A percentile compares a stretch with the other conserved stretches of the same genome.
phyloP scores from a whole-genome alignment of 2,329 filamentous ascomycete species.

The Stemphylium beticola region DNA sequence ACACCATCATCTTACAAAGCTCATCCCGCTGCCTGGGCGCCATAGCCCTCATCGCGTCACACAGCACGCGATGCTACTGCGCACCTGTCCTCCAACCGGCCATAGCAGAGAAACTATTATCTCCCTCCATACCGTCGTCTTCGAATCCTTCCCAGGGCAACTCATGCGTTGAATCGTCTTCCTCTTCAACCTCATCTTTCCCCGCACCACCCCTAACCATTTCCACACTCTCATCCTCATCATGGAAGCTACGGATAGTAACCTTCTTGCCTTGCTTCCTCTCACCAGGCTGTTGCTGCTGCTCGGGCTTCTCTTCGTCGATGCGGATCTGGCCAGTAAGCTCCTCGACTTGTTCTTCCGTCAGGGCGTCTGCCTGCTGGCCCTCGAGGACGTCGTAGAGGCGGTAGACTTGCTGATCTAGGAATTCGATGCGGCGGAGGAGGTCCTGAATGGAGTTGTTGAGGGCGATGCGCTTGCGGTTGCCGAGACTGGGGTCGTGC shows the following conservation, averaged over 20 bases:
- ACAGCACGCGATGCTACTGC: slow-evolving; percentile 6
- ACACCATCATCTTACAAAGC: not conserved
- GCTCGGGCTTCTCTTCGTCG: slow-evolving; percentile 45
- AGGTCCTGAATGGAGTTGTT: slow-evolving; percentile 67
- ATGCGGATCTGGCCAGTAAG: slow-evolving; percentile 51
- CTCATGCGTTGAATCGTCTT: slow-evolving; percentile 41
- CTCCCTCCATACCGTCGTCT: slow-evolving; percentile 32
- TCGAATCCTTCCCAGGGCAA: slow-evolving; percentile 50
- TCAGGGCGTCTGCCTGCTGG: slow-evolving; percentile 67
- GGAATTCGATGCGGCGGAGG: slow-evolving; percentile 70
- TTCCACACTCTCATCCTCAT: slow-evolving; percentile 35
- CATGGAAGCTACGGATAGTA: slow-evolving; percentile 45
- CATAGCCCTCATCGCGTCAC: not conserved
- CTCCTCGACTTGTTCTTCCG: slow-evolving; percentile 51
- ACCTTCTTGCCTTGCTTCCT: slow-evolving; percentile 45
- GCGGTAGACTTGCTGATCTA: slow-evolving; percentile 80
- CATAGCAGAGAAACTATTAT: slow-evolving; percentile 19
- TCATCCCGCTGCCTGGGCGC: too few relatives aligned
- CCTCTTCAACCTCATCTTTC: slow-evolving; percentile 5
- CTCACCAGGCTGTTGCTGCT: slow-evolving; percentile 16
- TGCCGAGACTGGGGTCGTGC: slow-evolving; percentile 66
- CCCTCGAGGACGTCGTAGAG: slow-evolving; percentile 85
- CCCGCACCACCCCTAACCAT: slow-evolving; percentile 7
- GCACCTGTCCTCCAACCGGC: slow-evolving; percentile 21
- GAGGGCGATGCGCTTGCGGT: slow-evolving; percentile 67